Evolutionary conservation across 257 asterid genomes (phyloP).

Genomic region (Solanum virginianum): DNA sequence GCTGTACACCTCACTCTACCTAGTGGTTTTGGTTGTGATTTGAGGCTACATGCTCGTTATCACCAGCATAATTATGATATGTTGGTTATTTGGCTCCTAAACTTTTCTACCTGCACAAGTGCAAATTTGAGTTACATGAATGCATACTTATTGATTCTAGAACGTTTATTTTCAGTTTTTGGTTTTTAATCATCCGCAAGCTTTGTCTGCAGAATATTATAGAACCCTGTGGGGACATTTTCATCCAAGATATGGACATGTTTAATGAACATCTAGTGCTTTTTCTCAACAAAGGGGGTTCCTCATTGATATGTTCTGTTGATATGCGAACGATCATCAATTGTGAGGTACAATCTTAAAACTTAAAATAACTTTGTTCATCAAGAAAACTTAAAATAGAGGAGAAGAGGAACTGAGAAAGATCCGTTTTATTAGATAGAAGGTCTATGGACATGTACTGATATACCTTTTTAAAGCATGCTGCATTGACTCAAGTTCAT

Average conservation of each 20-base stretch:
- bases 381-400: background rate
- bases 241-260: slow-evolving; percentile 83
- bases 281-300: slow-evolving; percentile 56
- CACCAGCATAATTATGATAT: background rate
- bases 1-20: background rate
- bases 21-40: background rate
- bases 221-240: slow-evolving; percentile 44
- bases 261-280: slow-evolving; percentile 70
- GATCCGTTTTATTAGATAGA: background rate
- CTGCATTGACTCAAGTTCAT: background rate
- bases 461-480: background rate
- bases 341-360: slow-evolving; percentile 32
- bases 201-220: slow-evolving; percentile 31
- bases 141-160: background rate
- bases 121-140: background rate
- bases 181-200: background rate
- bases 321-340: slow-evolving; percentile 29
- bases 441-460: background rate
- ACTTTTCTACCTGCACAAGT: background rate
- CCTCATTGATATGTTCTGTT: slow-evolving; percentile 62
- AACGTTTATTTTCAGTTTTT: background rate
- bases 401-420: background rate
- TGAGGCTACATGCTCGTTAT: background rate
- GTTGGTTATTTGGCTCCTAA: background rate
- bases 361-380: background rate